A percentile compares a stretch with the other conserved stretches of the same genome.
Conservation (phyloP, 1,284 basidiomycete genomes). For the Pseudozyma tsukubaensis region DNA sequence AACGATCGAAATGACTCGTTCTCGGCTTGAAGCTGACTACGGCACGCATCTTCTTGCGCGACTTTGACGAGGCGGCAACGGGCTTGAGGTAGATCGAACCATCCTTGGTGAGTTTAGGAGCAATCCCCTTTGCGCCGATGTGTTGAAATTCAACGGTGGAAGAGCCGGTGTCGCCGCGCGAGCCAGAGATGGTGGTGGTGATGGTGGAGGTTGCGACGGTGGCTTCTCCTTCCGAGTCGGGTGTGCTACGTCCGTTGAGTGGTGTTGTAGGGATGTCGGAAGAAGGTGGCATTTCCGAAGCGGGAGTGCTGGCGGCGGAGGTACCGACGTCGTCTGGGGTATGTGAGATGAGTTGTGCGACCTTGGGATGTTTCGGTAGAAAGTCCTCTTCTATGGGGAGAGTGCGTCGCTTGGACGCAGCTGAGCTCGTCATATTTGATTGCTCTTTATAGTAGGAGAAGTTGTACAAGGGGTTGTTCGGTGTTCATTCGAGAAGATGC, state of each 20-base stretch:
- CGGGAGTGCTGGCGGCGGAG: slow-evolving; percentile 23
- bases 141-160: slow-evolving; percentile 46
- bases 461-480: neutral
- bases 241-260: slow-evolving; percentile 17
- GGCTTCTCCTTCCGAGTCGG: slow-evolving; percentile 44
- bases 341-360: slow-evolving; percentile 21
- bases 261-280: slow-evolving; percentile 30
- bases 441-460: slow-evolving; percentile 1
- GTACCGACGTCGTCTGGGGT: slow-evolving; percentile 12
- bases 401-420: slow-evolving; percentile 3
- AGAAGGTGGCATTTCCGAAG: slow-evolving; percentile 26
- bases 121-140: slow-evolving; percentile 50
- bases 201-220: slow-evolving; percentile 44
- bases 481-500: neutral
- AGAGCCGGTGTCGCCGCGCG: slow-evolving; percentile 36
- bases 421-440: slow-evolving; percentile 17
- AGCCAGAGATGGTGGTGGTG: slow-evolving; percentile 47
- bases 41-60: slow-evolving; percentile 55
- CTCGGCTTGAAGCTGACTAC: slow-evolving; percentile 59
- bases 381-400: slow-evolving; percentile 38
- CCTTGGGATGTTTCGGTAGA: slow-evolving; percentile 22
- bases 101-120: slow-evolving; percentile 49
- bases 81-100: slow-evolving; percentile 56
- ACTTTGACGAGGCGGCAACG: slow-evolving; percentile 30
- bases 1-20: slow-evolving; percentile 56